Evolutionary conservation across 768 basidiomycete genomes (phyloP), one percentile per base, ranked within the genome.

Genomic region (Gelatoporia subvermispora): DNA sequence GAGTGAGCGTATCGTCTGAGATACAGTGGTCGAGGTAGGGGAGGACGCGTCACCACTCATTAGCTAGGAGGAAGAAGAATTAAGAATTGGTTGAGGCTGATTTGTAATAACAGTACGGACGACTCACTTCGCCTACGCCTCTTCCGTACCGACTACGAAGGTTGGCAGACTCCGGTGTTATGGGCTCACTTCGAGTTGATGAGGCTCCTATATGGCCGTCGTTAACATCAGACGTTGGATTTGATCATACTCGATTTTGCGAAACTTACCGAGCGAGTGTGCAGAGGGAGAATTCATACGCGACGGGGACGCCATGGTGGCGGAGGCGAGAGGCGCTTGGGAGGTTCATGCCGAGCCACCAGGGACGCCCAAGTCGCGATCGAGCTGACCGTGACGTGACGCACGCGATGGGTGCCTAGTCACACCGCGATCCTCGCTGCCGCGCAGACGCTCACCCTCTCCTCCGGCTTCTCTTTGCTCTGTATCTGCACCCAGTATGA

Each of bases 401-500:
- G 13, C 46, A 50, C 51, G 50, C 51, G 54, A 48, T 42, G 13
- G 38, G 47, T 8, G 4, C 9, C 28, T 17, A n/a, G 49, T 53
- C 53, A 55, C 50, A 43, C 36, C 54, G 52, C 50, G 57, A 43
- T 25, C 24, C 49, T 55, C 51, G 53, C 48, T 36, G 28, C 28
- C 40, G 37, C 40, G 39, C 21, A 16, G 18, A 3, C n/a, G 31
- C 25, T 22, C n/a, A n/a, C 10, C 44, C 18, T 41, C 45, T 41
- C 41, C 45, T 40, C 35, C 25, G 17, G 9, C 41, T 31, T 38
- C 23, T 38, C 34, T 25, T 41, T 45, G 49, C 48, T 44, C 35
- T 55, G 48, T 37, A n/a, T 35, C 37, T 35, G 31, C 51, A 43
- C 23, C 51, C 68, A 68, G 65, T 54, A 92, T 93, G 89, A 91